Base-by-base conservation (phyloP, 2,329 filamentous ascomycete genomes). In the Arthrocladium fulminans region DNA sequence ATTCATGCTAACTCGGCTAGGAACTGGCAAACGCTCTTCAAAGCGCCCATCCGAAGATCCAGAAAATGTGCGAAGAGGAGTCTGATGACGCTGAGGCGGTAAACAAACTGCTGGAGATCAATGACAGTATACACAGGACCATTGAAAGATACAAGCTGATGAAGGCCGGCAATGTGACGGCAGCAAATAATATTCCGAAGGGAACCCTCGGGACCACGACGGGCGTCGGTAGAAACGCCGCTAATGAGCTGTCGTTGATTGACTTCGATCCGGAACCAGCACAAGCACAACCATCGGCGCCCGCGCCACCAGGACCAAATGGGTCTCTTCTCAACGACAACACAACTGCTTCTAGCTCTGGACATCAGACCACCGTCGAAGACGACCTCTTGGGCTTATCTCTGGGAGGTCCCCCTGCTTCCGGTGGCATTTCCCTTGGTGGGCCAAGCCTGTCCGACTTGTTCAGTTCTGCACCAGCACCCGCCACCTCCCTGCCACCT, bases 21-120 rank as follows among this genome's bases (percentile, higher is more conserved):
- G 92, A 98, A 72, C 76, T 98, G 47, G 89, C 89, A 3, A 83
- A 85, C 55, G 82, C 92, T 8, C 74, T 98, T 39, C 86, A 88
- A 65, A 96, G 85, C 62, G 92, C 92, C 2, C 92, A 98, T 61
- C 92, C 92, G 7, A 98, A 98, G 72, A 97, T 98, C 56, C 90
- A 97, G 65, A 96, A 88, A 70, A 98, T 98, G 90, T 97, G 90
- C 62, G 90, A 97, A 67, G 92, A 98, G 67, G 92, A 98, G 63
- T 96, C 89, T 9, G 90, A 97, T 53, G 92, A 98, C 62, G 83
- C 88, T 53, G 92, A 96, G 70, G 92, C 92, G 3, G 92, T 98
- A 4, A 86, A 88, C 37, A 95, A 95, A 67, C 74, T 98, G 9
- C 77, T 98, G 48, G 88, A 97, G 64, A 97, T 98, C 62, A 98